Base-by-base conservation (phyloP, 2,329 filamentous ascomycete species). In the Tolypocladium endophyticum region DNA sequence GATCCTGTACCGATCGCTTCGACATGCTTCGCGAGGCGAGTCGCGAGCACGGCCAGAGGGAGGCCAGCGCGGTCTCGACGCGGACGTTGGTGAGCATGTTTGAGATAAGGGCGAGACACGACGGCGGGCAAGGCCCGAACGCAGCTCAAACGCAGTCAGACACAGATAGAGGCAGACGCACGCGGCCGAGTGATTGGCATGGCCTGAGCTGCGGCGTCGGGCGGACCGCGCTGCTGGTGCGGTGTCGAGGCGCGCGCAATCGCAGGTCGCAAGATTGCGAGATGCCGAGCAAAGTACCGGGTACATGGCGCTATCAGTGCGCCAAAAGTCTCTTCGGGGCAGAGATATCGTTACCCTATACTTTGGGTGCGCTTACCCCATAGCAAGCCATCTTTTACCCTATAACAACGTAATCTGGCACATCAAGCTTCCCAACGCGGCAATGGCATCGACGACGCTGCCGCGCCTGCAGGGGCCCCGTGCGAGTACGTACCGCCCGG, bases 401-500 rank as follows among this genome's bases (percentile, higher is more conserved):
- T 68, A 69, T 66, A 67, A 65, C 62, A 68, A 69, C 66, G 67
- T 68, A 69, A 69, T 68, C 57, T 57, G 39, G 58, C 56, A 57
- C 60, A 56, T 18, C 36, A 57, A 58, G 57, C 57, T 60, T 61
- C 57, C 60, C 54, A 59, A 57, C 55, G 39, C 43, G 57, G 58
- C 58, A 59, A 59, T 39, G 57, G 56, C 53, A 33, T 39, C 30
- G 45, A 43, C 6, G 2, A 14, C 25, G 23, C n/a, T 30, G 54
- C 55, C 55, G 55, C 55, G 25, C 55, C 55, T 56, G 55, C 55
- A 56, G 55, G 55, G 55, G 39, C 35, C 35, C 35, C 35, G 35
- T 36, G 35, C 35, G 11, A 14, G 53, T 33, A 55, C 33, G 53
- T 25, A 55, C 41, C 41, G 9, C 39, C n/a, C n/a, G n/a, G n/a